Percentiles rank a stretch among this genome's conserved stretches.
These are phyloP conservation scores for Artemisia annua DNA, from an alignment of 129 eudicot genomes.

Conservation along the genomic window DNA sequence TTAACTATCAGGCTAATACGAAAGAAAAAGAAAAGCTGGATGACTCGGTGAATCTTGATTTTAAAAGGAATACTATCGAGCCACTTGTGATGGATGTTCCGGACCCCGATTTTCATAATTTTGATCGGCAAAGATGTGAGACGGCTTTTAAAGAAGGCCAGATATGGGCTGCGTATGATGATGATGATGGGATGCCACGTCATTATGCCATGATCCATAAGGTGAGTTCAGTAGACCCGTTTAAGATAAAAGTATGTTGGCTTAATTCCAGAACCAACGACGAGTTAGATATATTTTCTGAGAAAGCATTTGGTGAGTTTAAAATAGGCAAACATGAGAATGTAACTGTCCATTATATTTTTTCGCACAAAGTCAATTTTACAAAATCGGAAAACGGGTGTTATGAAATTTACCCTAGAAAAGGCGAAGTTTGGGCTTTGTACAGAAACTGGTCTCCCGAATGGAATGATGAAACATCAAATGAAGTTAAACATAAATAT, in stretches of 20 bases:
- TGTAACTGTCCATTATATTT: slow-evolving; percentile 34
- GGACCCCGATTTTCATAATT: slow-evolving; percentile 68
- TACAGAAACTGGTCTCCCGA: slow-evolving; percentile 75
- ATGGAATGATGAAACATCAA: slow-evolving; percentile 58
- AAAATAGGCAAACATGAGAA: slow-evolving; percentile 48
- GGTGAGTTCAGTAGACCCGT: slow-evolving; percentile 60
- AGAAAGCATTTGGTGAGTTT: slow-evolving; percentile 65
- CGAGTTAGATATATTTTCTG: slow-evolving; percentile 27
- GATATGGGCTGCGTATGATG: slow-evolving; percentile 82
- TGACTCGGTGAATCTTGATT: slow-evolving; percentile 5
- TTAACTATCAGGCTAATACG: not conserved
- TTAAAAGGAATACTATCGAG: slow-evolving; percentile 14
- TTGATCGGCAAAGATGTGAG: slow-evolving; percentile 53
- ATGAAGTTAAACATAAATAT: slow-evolving; percentile 54
- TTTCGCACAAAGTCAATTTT: slow-evolving; percentile 73
- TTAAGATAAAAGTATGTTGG: slow-evolving; percentile 68
- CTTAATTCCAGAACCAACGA: slow-evolving; percentile 46
- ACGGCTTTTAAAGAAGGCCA: slow-evolving; percentile 59
- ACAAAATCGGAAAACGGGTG: slow-evolving; percentile 43
- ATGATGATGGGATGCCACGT: slow-evolving; percentile 92
- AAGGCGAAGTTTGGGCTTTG: slow-evolving; percentile 82
- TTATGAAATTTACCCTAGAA: slow-evolving; percentile 57
- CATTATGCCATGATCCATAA: slow-evolving; percentile 62
- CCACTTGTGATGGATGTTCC: slow-evolving; percentile 48
- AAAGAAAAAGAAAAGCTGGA: slow-evolving; percentile 20